Conservation (phyloP, 106 monocot species). For the Apostasia shenzhenica region DNA sequence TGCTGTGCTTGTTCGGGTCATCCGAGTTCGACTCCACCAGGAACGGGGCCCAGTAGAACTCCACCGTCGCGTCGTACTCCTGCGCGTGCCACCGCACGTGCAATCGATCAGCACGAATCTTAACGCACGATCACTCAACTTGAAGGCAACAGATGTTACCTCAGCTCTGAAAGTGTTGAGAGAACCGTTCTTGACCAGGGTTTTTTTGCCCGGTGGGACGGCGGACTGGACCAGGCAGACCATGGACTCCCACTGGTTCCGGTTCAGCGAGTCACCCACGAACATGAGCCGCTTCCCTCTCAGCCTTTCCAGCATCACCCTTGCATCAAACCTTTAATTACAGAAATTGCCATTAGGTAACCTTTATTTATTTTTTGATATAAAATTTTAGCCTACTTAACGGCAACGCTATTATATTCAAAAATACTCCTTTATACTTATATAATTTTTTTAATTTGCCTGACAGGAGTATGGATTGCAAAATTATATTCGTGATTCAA, state of each 20-base stretch:
- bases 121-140: not conserved
- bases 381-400: too few species aligned
- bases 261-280: constrained; percentile 85
- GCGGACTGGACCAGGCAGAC: constrained; percentile 81
- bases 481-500: not conserved
- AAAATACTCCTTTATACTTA: too few species aligned
- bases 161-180: constrained; percentile 53
- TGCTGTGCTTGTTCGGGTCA: constrained; percentile 65
- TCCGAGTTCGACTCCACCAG: constrained; percentile 95
- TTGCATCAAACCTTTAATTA: constrained; percentile 62
- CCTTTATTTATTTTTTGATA: not conserved
- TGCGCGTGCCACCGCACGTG: not conserved
- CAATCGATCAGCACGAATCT: not conserved
- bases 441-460: too few species aligned
- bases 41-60: constrained; percentile 99
- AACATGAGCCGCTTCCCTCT: constrained; percentile 86
- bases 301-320: constrained; percentile 57
- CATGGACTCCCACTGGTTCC: constrained; percentile 99
- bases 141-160: constrained; percentile 19
- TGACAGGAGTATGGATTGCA: too few species aligned
- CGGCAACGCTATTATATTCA: too few species aligned
- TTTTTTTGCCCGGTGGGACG: constrained; percentile 53
- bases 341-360: not conserved
- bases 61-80: constrained; percentile 88
- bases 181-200: constrained; percentile 49